Base-by-base conservation (phyloP, 345 rosid genomes). In the Populus ilicifolia region DNA sequence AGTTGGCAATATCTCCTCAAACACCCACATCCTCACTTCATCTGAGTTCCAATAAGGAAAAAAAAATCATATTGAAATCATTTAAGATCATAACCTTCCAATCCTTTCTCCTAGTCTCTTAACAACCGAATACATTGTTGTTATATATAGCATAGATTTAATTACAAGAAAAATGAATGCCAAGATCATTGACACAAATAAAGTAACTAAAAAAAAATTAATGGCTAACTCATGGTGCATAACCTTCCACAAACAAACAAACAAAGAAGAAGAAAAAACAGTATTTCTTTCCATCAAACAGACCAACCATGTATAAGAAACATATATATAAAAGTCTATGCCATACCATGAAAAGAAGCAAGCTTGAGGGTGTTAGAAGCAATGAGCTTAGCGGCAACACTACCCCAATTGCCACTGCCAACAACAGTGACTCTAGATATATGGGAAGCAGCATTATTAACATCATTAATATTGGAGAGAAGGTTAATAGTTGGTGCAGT, bases 21-120 rank as follows among this genome's bases (percentile, higher is more conserved):
- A 96, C 59, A 96, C 99, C 99, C 98, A 93, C 96, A 96, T 96
- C 85, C 91, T 90, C 81, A 93, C 97, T 89, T 93, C 97, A 92
- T 93, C 99, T 96, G 94, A 78, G 79, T 48, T 85, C 65, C 67
- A 74, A 56, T 23, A 21, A 36, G 71, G 56, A 71, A 44, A 16
- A 11, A 9, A 76, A 21, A 62, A 62, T 62, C 73, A 78, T 71
- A 23, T 25, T 30, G 30, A 21, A 5, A 33, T 21, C 46, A 44
- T 48, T 35, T n/a, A 36, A 79, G 73, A n/a, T 56, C 63, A 56
- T 17, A 18, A 56, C 2, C 62, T 17, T 0, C 46, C 27, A 64
- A 23, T 64, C 68, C 2, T 64, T 25, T 29, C 8, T 67, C n/a
- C 68, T 11, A 21, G 11, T 10, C 38, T 64, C 68, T 64, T 64